Evolutionary conservation across 768 basidiomycete genomes (phyloP).

Genomic region (Leccinum longicurvipes): DNA sequence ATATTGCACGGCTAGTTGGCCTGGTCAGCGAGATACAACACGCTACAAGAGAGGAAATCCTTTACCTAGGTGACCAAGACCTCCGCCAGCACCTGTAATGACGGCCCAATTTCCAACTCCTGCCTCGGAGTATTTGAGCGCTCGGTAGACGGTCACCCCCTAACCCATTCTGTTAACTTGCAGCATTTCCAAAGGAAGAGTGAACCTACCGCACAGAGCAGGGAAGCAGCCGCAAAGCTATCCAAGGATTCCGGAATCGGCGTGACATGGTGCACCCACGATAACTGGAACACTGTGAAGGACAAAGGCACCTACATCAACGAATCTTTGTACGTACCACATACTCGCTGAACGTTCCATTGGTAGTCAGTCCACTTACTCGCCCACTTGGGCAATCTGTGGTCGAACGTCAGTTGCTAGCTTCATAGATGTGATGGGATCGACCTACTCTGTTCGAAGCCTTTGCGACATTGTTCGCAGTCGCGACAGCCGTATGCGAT

Average conservation of each 20-base stretch:
- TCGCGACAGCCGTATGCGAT: constrained; percentile 68
- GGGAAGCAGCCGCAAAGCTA: constrained; percentile 66
- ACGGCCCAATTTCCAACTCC: constrained; percentile 73
- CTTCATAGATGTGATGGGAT: neutral
- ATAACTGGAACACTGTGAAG: constrained; percentile 40
- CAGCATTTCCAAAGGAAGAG: neutral
- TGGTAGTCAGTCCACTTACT: constrained; percentile 67
- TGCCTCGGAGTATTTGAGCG: constrained; percentile 68
- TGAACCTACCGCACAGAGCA: constrained; percentile 65
- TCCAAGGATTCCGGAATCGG: constrained; percentile 70
- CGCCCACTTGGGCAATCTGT: constrained; percentile 59
- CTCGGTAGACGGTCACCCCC: constrained; percentile 86
- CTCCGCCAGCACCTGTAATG: constrained; percentile 76
- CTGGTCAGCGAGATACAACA: neutral
- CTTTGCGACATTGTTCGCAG: constrained; percentile 75
- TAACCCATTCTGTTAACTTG: constrained; percentile 14
- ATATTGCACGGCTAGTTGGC: constrained; percentile 65
- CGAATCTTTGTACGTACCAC: constrained; percentile 36
- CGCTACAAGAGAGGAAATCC: neutral
- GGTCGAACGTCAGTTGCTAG: neutral
- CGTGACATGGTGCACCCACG: constrained; percentile 70
- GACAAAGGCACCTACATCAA: neutral
- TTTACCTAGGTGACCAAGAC: constrained; percentile 76
- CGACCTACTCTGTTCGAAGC: constrained; percentile 70
- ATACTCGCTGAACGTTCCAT: constrained; percentile 77